Evolutionary conservation across 2,329 filamentous ascomycete genomes (phyloP).

Genomic region (Zasmidium cellare): DNA sequence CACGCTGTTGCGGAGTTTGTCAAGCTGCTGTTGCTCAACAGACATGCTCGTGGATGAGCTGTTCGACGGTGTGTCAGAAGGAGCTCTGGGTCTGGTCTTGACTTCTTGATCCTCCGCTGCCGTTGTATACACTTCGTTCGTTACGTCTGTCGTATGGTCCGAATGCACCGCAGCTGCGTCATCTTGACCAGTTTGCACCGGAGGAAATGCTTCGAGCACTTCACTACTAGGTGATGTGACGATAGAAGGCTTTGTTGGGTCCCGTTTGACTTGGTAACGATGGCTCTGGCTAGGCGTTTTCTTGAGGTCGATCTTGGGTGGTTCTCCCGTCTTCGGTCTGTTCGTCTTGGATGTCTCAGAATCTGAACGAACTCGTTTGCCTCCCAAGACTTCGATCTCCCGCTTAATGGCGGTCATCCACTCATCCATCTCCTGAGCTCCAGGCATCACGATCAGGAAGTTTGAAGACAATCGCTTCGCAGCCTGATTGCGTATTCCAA

Average conservation of each 20-base stretch:
- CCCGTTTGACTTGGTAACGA: constrained; percentile 39
- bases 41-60: constrained; percentile 27
- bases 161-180: neutral
- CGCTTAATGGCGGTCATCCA: constrained; percentile 70
- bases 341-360: constrained; percentile 6
- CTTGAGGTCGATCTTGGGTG: constrained; percentile 23
- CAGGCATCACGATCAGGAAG: constrained; percentile 72
- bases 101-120: constrained; percentile 4
- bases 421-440: constrained; percentile 70
- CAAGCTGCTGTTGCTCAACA: constrained; percentile 28
- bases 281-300: constrained; percentile 33
- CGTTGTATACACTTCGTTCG: constrained; percentile 9
- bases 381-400: constrained; percentile 70
- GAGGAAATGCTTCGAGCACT: neutral
- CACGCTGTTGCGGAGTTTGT: constrained; percentile 30
- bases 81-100: constrained; percentile 4
- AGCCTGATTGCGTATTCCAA: constrained; percentile 54
- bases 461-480: constrained; percentile 51
- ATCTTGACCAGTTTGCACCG: neutral
- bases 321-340: constrained; percentile 8
- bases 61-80: constrained; percentile 25
- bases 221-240: constrained; percentile 7
- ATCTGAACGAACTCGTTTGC: constrained; percentile 63
- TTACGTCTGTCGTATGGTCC: constrained; percentile 10
- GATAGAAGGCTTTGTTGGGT: constrained; percentile 34